Evolutionary conservation across 495 filamentous ascomycete genomes (phyloP), one percentile per base, ranked within the genome.

Genomic region (Lasiosphaeria hispida): DNA sequence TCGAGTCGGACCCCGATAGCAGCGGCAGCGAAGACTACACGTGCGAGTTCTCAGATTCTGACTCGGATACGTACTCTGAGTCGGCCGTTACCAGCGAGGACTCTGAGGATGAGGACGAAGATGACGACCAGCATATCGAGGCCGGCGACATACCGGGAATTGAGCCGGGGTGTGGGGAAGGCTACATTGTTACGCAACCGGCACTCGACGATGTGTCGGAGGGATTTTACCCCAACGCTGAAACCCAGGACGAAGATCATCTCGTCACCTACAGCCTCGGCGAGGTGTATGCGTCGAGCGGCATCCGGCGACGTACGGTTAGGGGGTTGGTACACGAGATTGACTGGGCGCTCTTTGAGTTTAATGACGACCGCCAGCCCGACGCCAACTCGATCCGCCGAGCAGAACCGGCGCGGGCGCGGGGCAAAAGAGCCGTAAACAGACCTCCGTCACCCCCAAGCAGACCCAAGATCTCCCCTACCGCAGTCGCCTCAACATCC

Each of bases 291-390:
- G 93, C 92, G 14, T 96, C 91, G 1, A 95, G 90, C 14, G 93
- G 93, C 8, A 84, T 96, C 53, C 81, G 89, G 14, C 84, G 94
- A 2, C 85, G 85, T 63, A 78, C 70, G 0, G 54, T 64, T 10
- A 76, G 83, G 23, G 82, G 83, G 6, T 71, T 92, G 10, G 80
- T 88, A 11, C 93, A 97, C 63, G 93, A 97, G 69, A 92, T 97
- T 58, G 93, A 97, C 69, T 97, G 93, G 93, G 92, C 92, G 0
- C 74, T 97, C 9, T 89, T 97, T 58, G 87, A 92, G 66, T 87
- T 97, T 49, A 73, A 86, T 15, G 76, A 86, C 7, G 79, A 85
- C 14, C 84, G 93, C 10, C 75, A 85, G 52, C 87, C 90, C n/a
- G 75, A 79, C 0, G 79, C 83, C 40, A 96, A 96, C 62, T 72